Evolutionary conservation across 2,329 filamentous ascomycete genomes (phyloP), one percentile per base, ranked within the genome.

Genomic region (Paecilomyces sp.): DNA sequence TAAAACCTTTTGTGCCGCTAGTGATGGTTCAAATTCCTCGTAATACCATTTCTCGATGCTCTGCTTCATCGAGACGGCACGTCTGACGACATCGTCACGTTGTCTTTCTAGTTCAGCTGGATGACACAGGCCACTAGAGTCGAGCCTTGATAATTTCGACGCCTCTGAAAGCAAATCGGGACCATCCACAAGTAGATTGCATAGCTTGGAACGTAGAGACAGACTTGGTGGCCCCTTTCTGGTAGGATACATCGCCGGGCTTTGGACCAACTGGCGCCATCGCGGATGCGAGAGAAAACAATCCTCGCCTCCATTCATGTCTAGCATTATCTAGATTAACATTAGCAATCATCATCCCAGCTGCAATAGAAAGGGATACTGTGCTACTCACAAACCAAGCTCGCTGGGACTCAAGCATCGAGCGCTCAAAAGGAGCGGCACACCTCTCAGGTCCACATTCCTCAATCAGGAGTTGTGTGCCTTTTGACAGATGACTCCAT

Each of bases 341-440:
- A 47, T 47, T 47, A 47, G 41, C 41, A n/a, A 47, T 47, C 15
- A 22, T 47, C 3, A 18, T 47, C 4, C 36, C 15, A 13, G 12
- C 13, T 41, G 6, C n/a, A 47, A 22, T 18, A 18, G 13, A 22
- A 47, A 47, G n/a, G 25, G 8, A n/a, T 18, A 18, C 9, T 47
- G 15, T 3, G 18, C 7, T 18, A 47, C 41, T 47, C n/a, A 47
- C 56, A 60, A 62, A 64, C 52, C 60, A 64, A 22, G 62, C 62
- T 55, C 62, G 54, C 55, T 64, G 62, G 18, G 62, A 62, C 33
- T 64, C 62, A 33, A 64, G 58, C 62, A 64, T 62, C 3, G 62
- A 55, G 18, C 61, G 50, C 30, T 64, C 62, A 36, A 64, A 64
- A 24, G 58, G 55, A 22, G 22, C 9, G 18, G 24, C 18, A 54